Percentiles rank a stretch among this genome's conserved stretches.
Evolutionary conservation across 2,329 filamentous ascomycete genomes (phyloP).

Genomic region (Penicillium crustosum): DNA sequence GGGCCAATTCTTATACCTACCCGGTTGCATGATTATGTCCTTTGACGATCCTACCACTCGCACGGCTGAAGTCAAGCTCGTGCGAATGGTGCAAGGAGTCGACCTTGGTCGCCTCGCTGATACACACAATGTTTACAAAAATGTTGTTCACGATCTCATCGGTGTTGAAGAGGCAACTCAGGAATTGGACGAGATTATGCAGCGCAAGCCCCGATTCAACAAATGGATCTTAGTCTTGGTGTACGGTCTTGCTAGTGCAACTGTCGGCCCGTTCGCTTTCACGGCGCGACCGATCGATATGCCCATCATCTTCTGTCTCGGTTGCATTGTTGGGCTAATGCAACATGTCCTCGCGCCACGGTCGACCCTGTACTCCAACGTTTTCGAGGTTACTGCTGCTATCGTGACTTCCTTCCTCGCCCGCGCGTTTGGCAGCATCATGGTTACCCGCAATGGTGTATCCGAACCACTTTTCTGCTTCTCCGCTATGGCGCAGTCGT

Average conservation of each 20-base stretch:
- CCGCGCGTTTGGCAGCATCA: conserved; percentile 67
- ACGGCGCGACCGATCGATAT: conserved; percentile 75
- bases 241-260: conserved; percentile 73
- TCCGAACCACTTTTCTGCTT: conserved; percentile 62
- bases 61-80: conserved; percentile 50
- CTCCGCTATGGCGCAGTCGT: conserved; percentile 69
- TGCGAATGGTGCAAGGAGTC: conserved; percentile 46
- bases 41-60: conserved; percentile 63
- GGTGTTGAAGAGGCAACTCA: conserved; percentile 49
- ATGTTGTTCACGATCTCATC: conserved; percentile 51
- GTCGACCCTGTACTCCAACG: conserved; percentile 67
- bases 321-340: conserved; percentile 70
- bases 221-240: conserved; percentile 61
- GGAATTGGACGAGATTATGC: conserved; percentile 56
- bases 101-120: conserved; percentile 49
- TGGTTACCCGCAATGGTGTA: conserved; percentile 42
- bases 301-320: conserved; percentile 74
- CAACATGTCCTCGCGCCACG: conserved; percentile 74
- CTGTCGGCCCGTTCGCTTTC: conserved; percentile 80
- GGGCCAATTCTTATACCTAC: conserved; percentile 86
- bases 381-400: conserved; percentile 66
- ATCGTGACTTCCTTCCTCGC: conserved; percentile 69
- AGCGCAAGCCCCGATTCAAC: conserved; percentile 56
- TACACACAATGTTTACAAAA: conserved; percentile 51
- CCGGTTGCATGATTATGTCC: conserved; percentile 92